phyloP scores from a whole-genome alignment of 768 basidiomycete species.

The Auricularia cornea region DNA sequence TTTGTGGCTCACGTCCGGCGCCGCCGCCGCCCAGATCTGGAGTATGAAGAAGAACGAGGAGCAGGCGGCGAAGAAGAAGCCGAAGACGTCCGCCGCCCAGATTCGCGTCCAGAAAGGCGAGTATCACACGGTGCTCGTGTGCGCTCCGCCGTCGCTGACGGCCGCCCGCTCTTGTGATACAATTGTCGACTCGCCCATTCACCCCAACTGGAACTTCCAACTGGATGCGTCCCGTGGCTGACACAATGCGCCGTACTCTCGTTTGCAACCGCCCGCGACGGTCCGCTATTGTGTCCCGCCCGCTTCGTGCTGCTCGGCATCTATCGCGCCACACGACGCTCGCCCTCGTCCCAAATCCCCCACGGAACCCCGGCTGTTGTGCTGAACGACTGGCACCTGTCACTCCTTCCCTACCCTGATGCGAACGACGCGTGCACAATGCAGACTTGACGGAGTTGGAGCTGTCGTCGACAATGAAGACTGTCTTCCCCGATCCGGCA shows the following conservation, averaged over 20 bases:
- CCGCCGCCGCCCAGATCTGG: constrained; percentile 67
- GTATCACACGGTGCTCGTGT: constrained; percentile 9
- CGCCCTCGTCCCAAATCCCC: no score
- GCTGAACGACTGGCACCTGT: not conserved
- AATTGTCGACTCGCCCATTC: not conserved
- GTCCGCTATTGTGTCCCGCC: no score
- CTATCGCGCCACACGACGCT: no score
- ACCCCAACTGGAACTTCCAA: no score
- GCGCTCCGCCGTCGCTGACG: constrained; percentile 1
- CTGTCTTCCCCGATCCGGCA: constrained; percentile 81
- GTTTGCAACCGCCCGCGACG: no score
- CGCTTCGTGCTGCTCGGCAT: no score
- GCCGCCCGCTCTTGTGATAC: not conserved
- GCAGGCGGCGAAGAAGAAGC: constrained; percentile 93
- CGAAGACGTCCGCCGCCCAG: constrained; percentile 96
- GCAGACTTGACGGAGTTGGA: constrained; percentile 95
- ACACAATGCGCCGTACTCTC: no score
- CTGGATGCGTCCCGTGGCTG: no score
- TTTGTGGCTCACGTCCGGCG: not conserved
- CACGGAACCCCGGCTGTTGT: no score
- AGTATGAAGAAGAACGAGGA: constrained; percentile 99
- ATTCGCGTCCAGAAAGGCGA: constrained; percentile 98
- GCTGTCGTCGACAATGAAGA: constrained; percentile 93
- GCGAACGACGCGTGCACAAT: not conserved
- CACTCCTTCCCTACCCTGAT: not conserved